Evolutionary conservation across 441 rosid species (phyloP).

Genomic region (Gossypium trilobum): DNA sequence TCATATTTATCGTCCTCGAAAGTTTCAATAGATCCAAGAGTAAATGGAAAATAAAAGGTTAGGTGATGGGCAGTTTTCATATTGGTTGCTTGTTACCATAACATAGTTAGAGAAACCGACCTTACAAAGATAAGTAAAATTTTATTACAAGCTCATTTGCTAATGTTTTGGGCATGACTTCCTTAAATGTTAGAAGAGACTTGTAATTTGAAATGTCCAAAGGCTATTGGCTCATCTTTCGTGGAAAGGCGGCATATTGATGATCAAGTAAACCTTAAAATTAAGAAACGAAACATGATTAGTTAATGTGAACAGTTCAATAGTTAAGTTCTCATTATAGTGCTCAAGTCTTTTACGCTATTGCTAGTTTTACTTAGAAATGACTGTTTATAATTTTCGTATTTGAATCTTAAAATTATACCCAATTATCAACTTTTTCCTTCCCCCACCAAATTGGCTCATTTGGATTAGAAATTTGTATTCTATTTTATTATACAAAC

Average conservation of each 20-base stretch:
- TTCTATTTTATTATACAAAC: neutral
- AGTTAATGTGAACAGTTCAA: neutral
- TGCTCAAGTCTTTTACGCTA: neutral
- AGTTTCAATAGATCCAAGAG: neutral
- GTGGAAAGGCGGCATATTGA: neutral
- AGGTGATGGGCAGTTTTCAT: neutral
- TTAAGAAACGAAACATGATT: neutral
- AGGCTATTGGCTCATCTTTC: neutral
- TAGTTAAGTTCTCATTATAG: neutral
- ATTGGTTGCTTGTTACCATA: neutral
- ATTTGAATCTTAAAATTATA: no score
- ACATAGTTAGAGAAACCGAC: neutral
- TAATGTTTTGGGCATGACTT: neutral
- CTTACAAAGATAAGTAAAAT: neutral
- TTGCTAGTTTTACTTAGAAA: neutral
- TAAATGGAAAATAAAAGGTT: no score
- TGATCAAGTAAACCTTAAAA: neutral
- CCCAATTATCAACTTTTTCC: no score
- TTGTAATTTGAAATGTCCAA: neutral
- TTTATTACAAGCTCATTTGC: neutral
- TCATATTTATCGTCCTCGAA: neutral
- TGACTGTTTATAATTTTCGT: neutral
- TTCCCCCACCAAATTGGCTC: neutral
- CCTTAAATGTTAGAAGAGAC: neutral
- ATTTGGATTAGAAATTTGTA: neutral